Percentiles rank a stretch among this genome's conserved stretches.
These are phyloP conservation scores for Colletotrichum camelliae DNA, from an alignment of 2,329 filamentous ascomycete species.

Conservation along the genomic window DNA sequence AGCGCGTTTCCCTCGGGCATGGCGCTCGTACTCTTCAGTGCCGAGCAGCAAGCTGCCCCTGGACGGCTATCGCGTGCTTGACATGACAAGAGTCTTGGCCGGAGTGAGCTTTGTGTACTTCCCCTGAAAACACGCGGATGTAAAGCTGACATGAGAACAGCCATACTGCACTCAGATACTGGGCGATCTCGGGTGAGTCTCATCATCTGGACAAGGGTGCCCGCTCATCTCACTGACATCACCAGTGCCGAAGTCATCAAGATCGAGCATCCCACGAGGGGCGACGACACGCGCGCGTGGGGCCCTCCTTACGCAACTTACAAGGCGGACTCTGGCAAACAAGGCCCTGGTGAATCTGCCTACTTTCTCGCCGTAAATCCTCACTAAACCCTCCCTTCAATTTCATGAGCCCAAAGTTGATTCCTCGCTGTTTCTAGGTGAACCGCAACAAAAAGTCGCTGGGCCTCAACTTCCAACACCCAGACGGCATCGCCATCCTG, in stretches of 20 bases:
- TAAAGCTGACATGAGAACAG: slow-evolving; percentile 48
- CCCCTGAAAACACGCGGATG: neutral
- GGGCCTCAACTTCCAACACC: slow-evolving; percentile 87
- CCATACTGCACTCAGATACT: slow-evolving; percentile 98
- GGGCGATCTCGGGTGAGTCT: slow-evolving; percentile 85
- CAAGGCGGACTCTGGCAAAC: slow-evolving; percentile 58
- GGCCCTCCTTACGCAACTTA: slow-evolving; percentile 92
- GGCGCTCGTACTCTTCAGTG: slow-evolving; percentile 35
- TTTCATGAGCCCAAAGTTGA: neutral
- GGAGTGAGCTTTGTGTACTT: slow-evolving; percentile 65
- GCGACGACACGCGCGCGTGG: slow-evolving; percentile 96
- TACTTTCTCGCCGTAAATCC: slow-evolving; percentile 84
- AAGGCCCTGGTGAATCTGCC: slow-evolving; percentile 87
- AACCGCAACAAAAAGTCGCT: slow-evolving; percentile 98
- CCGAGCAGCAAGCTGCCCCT: slow-evolving; percentile 62
- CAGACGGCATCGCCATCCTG: slow-evolving; percentile 82
- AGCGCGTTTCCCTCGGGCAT: neutral
- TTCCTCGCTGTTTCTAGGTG: slow-evolving; percentile 59
- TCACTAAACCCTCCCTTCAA: neutral
- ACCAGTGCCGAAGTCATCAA: slow-evolving; percentile 90
- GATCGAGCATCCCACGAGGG: slow-evolving; percentile 88
- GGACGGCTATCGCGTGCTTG: slow-evolving; percentile 85
- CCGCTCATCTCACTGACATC: slow-evolving; percentile 29
- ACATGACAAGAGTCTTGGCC: slow-evolving; percentile 95
- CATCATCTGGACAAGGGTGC: neutral